A percentile compares a stretch with the other conserved stretches of the same genome.
Evolutionary conservation across 164 flowering plant species (phyloP).

Genomic region (Cinnamomum micranthum): DNA sequence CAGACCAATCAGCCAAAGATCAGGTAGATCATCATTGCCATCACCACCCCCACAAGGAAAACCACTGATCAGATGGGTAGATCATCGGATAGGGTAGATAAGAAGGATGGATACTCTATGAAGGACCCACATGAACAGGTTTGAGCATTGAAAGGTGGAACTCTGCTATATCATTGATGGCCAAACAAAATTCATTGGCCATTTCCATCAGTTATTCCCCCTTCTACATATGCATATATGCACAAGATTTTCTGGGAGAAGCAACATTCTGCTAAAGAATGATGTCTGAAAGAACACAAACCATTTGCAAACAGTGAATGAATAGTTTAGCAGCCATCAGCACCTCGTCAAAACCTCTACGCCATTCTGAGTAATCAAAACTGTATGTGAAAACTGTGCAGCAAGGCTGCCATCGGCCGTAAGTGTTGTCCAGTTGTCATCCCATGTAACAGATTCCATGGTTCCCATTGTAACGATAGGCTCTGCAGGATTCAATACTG

Average conservation of each 20-base stretch:
- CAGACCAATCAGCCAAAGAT: no score
- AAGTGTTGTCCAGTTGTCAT: slow-evolving; percentile 87
- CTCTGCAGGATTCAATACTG: slow-evolving; percentile 44
- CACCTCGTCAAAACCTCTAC: slow-evolving; percentile 75
- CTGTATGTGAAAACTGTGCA: slow-evolving; percentile 91
- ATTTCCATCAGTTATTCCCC: no score
- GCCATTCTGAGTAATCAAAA: slow-evolving; percentile 77
- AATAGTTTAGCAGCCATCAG: neutral
- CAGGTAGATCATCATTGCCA: no score
- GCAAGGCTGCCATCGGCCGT: slow-evolving; percentile 88
- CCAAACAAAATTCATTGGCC: no score
- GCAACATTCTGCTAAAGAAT: neutral
- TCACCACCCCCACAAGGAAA: no score
- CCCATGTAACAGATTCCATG: slow-evolving; percentile 70
- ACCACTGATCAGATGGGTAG: no score
- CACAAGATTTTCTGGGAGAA: neutral
- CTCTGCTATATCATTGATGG: no score
- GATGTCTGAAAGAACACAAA: neutral
- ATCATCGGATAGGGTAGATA: no score
- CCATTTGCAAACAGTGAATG: neutral
- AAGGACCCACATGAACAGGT: no score
- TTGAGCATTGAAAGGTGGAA: no score
- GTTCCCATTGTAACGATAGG: slow-evolving; percentile 87
- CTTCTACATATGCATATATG: no score
- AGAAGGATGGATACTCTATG: no score